Conservation (phyloP, 177 flowering plant species). For the Vitis hybrid region DNA sequence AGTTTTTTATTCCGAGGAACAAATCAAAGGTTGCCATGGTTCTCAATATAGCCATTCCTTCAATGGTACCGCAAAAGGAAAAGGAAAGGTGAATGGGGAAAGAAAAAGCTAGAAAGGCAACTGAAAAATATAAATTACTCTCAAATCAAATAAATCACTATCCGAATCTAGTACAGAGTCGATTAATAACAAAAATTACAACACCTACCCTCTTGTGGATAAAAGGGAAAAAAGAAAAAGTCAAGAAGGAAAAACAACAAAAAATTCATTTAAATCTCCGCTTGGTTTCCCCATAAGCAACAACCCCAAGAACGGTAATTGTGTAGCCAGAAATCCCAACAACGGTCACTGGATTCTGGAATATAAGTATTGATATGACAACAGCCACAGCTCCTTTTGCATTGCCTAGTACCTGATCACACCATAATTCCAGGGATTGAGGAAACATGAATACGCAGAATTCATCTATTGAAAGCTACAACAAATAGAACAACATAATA, state of each 20-base stretch:
- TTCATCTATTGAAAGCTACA: not conserved
- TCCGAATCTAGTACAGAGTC: too few relatives aligned
- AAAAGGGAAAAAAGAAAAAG: not conserved
- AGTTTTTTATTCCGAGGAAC: too few relatives aligned
- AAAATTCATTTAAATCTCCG: slow-evolving; percentile 50
- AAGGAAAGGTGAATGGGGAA: too few relatives aligned
- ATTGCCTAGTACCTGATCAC: slow-evolving; percentile 79
- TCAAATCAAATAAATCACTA: too few relatives aligned
- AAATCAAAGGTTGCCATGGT: too few relatives aligned
- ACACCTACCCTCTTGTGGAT: not conserved
- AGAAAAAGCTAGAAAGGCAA: too few relatives aligned
- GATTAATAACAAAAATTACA: too few relatives aligned
- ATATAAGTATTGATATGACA: slow-evolving; percentile 76
- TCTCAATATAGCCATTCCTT: too few relatives aligned
- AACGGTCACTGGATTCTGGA: slow-evolving; percentile 81
- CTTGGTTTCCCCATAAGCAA: slow-evolving; percentile 86
- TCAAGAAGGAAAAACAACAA: not conserved
- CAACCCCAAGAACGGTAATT: slow-evolving; percentile 80
- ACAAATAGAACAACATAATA: too few relatives aligned
- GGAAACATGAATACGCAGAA: not conserved
- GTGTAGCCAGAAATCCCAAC: slow-evolving; percentile 85
- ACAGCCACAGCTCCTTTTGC: slow-evolving; percentile 97
- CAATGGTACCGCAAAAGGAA: too few relatives aligned
- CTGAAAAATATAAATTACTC: too few relatives aligned
- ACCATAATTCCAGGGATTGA: not conserved